Base-by-base conservation (phyloP, 2,329 filamentous ascomycete genomes). In the Aspergillus aculeatus region DNA sequence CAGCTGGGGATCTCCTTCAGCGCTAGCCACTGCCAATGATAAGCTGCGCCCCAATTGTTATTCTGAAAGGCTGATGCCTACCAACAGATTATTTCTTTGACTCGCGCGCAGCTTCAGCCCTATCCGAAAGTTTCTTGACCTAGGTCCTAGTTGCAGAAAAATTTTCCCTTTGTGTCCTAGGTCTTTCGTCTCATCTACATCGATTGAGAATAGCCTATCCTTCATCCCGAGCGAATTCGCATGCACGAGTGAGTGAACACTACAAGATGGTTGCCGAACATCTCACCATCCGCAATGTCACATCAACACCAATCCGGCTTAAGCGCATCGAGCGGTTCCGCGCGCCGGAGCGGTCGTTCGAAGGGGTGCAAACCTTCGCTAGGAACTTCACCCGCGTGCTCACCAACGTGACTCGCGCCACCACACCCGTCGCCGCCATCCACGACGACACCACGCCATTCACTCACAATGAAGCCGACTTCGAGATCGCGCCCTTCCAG, bases 261-360 rank as follows among this genome's bases (percentile, higher is more conserved):
- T 24, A 61, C 49, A 50, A 54, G 16, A 67, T 79, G 76, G 74
- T 73, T 50, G 75, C 75, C 47, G 70, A 77, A 58, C 60, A 69
- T 32, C 79, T 96, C 66, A 90, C 84, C 4, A 85, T 97, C 69
- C 91, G 93, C 69, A 97, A 97, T 75, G 80, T 96, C 65, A 94
- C 91, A 49, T 81, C 85, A 59, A 87, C 84, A 52, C 82, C 86
- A n/a, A 80, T 96, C 57, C 85, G 88, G 66, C 83, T 97, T 68
- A 88, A 87, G 74, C 75, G 82, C 61, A 81, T 94, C 60, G 90
- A 96, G 78, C 88, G 89, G 66, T 92, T 92, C 73, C 84, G 87
- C 66, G 82, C 79, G 50, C 81, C 76, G 56, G 78, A 83, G 63
- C 74, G 73, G 59, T 66, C 67, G 57, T 64, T 68, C 64, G 60